Evolutionary conservation across 1,139 yeast species (phyloP).

Genomic region (Hyphopichia fennica): DNA sequence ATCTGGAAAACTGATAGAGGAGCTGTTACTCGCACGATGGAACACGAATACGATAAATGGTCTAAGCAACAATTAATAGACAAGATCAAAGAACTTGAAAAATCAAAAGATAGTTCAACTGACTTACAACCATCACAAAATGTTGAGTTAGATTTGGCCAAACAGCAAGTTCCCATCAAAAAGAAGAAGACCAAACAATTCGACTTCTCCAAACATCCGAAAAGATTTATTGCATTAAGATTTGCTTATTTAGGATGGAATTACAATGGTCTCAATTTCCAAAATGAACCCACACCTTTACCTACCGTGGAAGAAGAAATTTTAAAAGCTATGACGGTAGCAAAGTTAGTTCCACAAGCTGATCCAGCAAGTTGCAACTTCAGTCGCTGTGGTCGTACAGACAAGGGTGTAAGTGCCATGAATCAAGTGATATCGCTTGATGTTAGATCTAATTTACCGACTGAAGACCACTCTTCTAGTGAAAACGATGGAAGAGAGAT

Average conservation of each 20-base stretch:
- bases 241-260: slow-evolving; percentile 94
- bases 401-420: slow-evolving; percentile 95
- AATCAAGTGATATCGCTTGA: slow-evolving; percentile 85
- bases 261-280: slow-evolving; percentile 87
- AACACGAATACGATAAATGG: slow-evolving; percentile 47
- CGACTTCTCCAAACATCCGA: slow-evolving; percentile 67
- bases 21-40: slow-evolving; percentile 7
- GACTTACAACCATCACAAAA: neutral
- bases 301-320: slow-evolving; percentile 87
- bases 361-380: slow-evolving; percentile 67
- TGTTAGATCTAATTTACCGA: slow-evolving; percentile 66
- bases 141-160: neutral
- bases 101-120: slow-evolving; percentile 1
- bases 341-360: slow-evolving; percentile 63
- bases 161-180: slow-evolving; percentile 1
- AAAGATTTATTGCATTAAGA: slow-evolving; percentile 71
- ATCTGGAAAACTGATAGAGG: slow-evolving; percentile 13
- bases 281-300: slow-evolving; percentile 68
- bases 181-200: slow-evolving; percentile 46
- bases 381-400: slow-evolving; percentile 95
- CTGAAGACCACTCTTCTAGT: slow-evolving; percentile 57
- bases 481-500: slow-evolving; percentile 64
- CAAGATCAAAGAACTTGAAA: slow-evolving; percentile 50
- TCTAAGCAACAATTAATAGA: slow-evolving; percentile 51
- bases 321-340: slow-evolving; percentile 65